These are phyloP conservation scores for Suillus lakei DNA, from an alignment of 768 basidiomycete genomes.

Conservation along the genomic window DNA sequence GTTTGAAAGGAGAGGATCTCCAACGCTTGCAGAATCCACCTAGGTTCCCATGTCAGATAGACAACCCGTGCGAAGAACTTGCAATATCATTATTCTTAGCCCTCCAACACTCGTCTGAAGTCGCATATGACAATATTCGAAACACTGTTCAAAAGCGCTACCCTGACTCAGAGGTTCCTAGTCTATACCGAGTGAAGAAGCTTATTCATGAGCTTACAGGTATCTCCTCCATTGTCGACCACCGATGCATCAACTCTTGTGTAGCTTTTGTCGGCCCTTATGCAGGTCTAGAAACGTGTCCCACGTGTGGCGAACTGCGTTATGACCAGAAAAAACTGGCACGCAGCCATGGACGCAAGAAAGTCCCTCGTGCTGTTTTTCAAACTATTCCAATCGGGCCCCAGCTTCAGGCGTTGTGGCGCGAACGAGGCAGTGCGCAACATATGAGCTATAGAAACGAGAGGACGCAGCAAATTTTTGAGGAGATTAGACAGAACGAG, in stretches of 20 bases:
- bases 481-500: not conserved
- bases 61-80: slow-evolving; percentile 2
- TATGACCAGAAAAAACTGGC: slow-evolving; percentile 4
- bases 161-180: slow-evolving; percentile 1
- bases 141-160: not conserved
- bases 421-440: slow-evolving; percentile 6
- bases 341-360: slow-evolving; percentile 4
- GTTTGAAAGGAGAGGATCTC: slow-evolving; percentile 5
- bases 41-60: not conserved
- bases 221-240: slow-evolving; percentile 11
- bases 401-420: slow-evolving; percentile 40
- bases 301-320: slow-evolving; percentile 33
- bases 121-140: slow-evolving; percentile 1
- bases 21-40: slow-evolving; percentile 1
- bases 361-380: slow-evolving; percentile 16
- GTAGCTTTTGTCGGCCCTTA: slow-evolving; percentile 29
- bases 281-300: slow-evolving; percentile 13
- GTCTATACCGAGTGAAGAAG: not conserved
- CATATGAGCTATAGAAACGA: slow-evolving; percentile 11
- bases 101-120: slow-evolving; percentile 4
- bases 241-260: slow-evolving; percentile 19
- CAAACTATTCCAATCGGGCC: slow-evolving; percentile 24
- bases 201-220: not conserved
- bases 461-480: slow-evolving; percentile 10
- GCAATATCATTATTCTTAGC: slow-evolving; percentile 3